Evolutionary conservation across 306 rosid genomes (phyloP), one percentile per base, ranked within the genome.

Genomic region (Ochetophila trinervis): DNA sequence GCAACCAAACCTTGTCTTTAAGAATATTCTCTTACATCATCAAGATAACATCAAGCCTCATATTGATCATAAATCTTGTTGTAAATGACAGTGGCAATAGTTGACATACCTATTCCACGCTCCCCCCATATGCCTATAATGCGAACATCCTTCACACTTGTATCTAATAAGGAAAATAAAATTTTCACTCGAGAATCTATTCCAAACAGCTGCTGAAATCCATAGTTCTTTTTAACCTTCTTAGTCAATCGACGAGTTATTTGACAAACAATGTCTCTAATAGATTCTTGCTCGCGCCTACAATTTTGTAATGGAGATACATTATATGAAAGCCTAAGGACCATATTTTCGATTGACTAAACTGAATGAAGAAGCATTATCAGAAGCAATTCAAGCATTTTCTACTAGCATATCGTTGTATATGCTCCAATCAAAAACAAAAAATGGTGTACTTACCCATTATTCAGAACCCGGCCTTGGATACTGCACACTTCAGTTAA

Each of bases 61-160:
- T n/a, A n/a, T n/a, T n/a, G n/a, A n/a, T n/a, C n/a, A n/a, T n/a
- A n/a, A n/a, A n/a, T n/a, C 17, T 21, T 24, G 24, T 40, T 35
- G 18, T 36, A 61, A 36, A 62, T 16, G 2, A 30, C 62, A 8
- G 18, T 6, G 0, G 68, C 68, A n/a, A 70, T 40, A 13, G 68
- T 70, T 36, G 60, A 58, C 30, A 58, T 69, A 2, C 74, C 74
- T 7, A 69, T 35, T 4, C 74, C 74, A 9, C 37, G 22, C 57
- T 35, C 35, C 6, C 74, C 74, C 21, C 23, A 59, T 13, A 69
- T 49, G 0, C 74, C 74, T 50, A 69, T 6, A 2, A 61, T 52
- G 32, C 66, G 60, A 35, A 50, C 40, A 50, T 60, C 60, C 0
- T 27, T 19, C 18, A 19, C 16, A 8, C 37, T 58, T 8, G 19